A percentile compares a stretch with the other conserved stretches of the same genome.
Evolutionary conservation across 768 basidiomycete genomes (phyloP).

Genomic region (Boletus fagicola): DNA sequence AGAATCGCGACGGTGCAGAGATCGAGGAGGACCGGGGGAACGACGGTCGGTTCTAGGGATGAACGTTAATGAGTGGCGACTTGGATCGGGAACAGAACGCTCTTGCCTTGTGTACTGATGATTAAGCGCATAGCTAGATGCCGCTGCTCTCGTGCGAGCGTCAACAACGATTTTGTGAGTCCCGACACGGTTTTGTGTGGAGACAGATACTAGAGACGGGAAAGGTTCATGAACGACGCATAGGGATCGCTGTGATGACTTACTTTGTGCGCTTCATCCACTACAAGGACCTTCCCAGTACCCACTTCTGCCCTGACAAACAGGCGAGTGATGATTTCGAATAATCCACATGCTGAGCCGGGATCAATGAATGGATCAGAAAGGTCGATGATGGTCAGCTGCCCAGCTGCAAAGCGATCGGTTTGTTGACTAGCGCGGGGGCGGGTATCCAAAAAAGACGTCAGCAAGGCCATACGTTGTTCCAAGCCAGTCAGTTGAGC

Average conservation of each 20-base stretch:
- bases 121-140: conserved; percentile 72
- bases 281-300: conserved; percentile 66
- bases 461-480: conserved; percentile 62
- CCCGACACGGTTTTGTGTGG: conserved; percentile 44
- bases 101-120: conserved; percentile 69
- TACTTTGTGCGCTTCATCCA: conserved; percentile 78
- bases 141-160: conserved; percentile 64
- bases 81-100: background rate
- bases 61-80: background rate
- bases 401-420: conserved; percentile 51
- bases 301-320: conserved; percentile 60
- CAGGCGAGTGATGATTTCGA: conserved; percentile 64
- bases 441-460: conserved; percentile 49
- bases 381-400: conserved; percentile 66
- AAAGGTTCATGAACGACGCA: background rate
- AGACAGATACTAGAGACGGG: conserved; percentile 54
- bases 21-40: conserved; percentile 65
- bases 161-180: conserved; percentile 56
- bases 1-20: conserved; percentile 64
- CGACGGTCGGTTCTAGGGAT: conserved; percentile 63
- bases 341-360: conserved; percentile 63
- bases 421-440: background rate
- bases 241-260: background rate
- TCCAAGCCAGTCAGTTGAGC: conserved; percentile 55
- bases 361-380: conserved; percentile 75